Base-by-base conservation (phyloP, 495 filamentous ascomycete species). In the Lophiostoma macrostomum region DNA sequence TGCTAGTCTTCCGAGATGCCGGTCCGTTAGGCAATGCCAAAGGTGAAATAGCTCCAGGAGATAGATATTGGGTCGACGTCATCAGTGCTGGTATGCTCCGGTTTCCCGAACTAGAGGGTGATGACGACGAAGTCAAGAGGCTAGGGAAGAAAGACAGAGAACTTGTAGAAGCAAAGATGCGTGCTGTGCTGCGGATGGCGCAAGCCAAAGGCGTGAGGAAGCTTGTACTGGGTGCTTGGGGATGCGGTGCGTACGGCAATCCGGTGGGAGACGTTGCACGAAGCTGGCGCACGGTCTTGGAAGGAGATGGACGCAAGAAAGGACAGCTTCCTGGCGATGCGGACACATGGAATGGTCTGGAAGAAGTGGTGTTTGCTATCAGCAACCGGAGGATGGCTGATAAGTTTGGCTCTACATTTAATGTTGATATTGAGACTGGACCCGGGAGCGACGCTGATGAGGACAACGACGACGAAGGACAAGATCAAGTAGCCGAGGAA, bases 341-440 rank as follows among this genome's bases (percentile, higher is more conserved):
- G 68, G 57, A 69, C 50, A 44, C 20, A 6, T 71, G 67, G 64
- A 49, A 50, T 46, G 70, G 70, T 34, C 58, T 67, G 36, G 65
- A 45, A 35, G 73, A 77, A 44, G 66, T 80, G 5, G 69, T 78
- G 36, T 80, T 80, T 67, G 77, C 75, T 20, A 66, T 79, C 43
- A 60, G 54, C 6, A 61, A 69, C 54, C 44, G 42, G 6, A 64
- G 22, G 22, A 67, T 69, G 67, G 54, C 60, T 0, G 14, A 35
- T 11, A 65, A 69, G 28, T 71, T 71, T 60, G 58, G 58, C n/a
- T 22, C 13, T 10, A 49, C 47, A 12, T 71, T 67, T 56, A 51
- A 47, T 4, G 50, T 47, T 14, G 50, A 54, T 3, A 52, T 69
- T 13, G 66, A 65, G 42, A 11, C 14, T 23, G 41, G 39, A 10